Base-by-base conservation (phyloP, 331 rosid species). In the Quercus tomentella region DNA sequence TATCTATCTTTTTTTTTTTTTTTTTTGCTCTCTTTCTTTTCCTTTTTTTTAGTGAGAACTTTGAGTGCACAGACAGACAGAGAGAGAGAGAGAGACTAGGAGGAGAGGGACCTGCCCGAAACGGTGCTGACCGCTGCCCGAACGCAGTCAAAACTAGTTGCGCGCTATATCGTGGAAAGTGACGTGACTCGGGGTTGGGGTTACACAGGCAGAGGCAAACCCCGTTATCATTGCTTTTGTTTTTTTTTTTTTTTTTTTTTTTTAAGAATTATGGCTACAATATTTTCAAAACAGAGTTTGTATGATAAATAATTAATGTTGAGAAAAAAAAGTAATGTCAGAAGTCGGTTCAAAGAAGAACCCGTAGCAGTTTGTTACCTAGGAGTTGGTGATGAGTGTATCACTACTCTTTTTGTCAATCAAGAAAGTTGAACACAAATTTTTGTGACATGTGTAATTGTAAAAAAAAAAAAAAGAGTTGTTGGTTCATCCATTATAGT, bases 101-200 rank as follows among this genome's bases (percentile, higher is more conserved):
- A 14, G 56, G 51, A 37, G 30, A 56, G 68, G 69, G 56, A 63
- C 1, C 82, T 88, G 92, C 97, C 98, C 97, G 94, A 84, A 65
- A 89, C 91, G 92, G 97, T 90, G 93, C 79, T 90, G 90, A 72
- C 96, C 97, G 87, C 78, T 91, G 97, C 97, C 97, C 97, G 80
- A 63, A 72, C 86, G 91, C 92, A 89, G 94, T 91, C 93, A 87
- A 92, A 93, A 89, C 88, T 79, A 78, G 84, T 78, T 86, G 72
- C 81, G 90, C 93, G 89, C 94, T 85, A 81, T 80, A 88, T 71
- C 83, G 88, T 91, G 94, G 97, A 95, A 91, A 90, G 93, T 70
- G 96, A 90, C 92, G 90, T 92, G 97, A 89, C 98, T 70, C 82
- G 52, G 61, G 31, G 52, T 43, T 58, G 28, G 71, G 78, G 55